Evolutionary conservation across 305 asterid species (phyloP).

Genomic region (Caryopteris hybrid): DNA sequence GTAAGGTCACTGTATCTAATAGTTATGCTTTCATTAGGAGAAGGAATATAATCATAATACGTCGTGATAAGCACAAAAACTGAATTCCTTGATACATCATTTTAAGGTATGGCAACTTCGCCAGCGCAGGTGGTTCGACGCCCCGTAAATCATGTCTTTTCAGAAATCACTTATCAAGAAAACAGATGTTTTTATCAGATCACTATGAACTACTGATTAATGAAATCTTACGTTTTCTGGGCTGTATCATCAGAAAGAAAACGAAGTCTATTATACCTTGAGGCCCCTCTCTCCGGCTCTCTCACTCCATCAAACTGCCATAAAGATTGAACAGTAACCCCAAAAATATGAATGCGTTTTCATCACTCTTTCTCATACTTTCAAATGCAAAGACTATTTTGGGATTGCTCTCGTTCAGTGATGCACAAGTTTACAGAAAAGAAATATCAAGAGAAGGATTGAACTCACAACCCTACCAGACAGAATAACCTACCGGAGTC

Average conservation of each 20-base stretch:
- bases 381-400: background rate
- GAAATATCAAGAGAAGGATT: background rate
- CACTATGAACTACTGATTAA: background rate
- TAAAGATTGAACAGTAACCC: background rate
- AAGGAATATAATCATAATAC: background rate
- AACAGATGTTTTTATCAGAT: background rate
- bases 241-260: background rate
- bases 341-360: background rate
- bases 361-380: background rate
- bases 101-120: slow-evolving; percentile 45
- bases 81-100: slow-evolving; percentile 28
- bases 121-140: slow-evolving; percentile 51
- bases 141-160: slow-evolving; percentile 56
- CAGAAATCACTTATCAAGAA: slow-evolving; percentile 31
- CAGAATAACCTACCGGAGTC: background rate
- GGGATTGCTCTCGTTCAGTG: background rate
- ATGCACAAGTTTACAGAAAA: background rate
- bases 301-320: background rate
- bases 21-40: background rate
- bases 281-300: background rate
- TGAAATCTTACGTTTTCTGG: no score
- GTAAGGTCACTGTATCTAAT: slow-evolving; percentile 40
- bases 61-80: background rate
- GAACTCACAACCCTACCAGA: background rate
- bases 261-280: background rate